Evolutionary conservation across 2,329 filamentous ascomycete species (phyloP), one percentile per base, ranked within the genome.

Genomic region (Dothideomycetidae sp.): DNA sequence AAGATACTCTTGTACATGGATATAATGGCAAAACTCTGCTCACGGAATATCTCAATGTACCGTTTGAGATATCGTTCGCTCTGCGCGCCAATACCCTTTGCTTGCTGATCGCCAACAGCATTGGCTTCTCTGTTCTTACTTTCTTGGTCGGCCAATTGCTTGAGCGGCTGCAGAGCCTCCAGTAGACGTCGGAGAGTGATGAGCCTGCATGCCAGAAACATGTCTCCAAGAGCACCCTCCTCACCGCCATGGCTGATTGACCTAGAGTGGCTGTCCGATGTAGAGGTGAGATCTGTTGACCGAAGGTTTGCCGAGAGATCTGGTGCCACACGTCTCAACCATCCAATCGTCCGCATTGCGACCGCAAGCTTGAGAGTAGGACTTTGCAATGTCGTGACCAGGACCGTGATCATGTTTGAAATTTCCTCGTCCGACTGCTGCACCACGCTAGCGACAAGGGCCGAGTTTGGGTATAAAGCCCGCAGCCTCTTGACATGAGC

Each of bases 11-110:
- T 82, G 58, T 92, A 94, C 70, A 96, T 84, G 41, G 84, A 93
- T 17, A 96, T 75, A 42, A 96, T 93, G 30, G 79, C 81, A 56
- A 98, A 98, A 54, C 83, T 93, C 58, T 98, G 90, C 59, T 98
- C 90, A 36, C 90, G 80, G 56, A 96, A 96, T 17, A 98, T 85
- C 55, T 98, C 90, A 50, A 98, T 82, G 58, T 93, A 98, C 33
- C 86, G 73, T 58, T 96, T 98, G 30, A 98, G 63, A 51, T 85
- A 98, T 36, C 85, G 73, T 57, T 96, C 90, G 1, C 86, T 94
- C 56, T 96, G 90, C 51, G 93, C 85, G 0, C 88, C 88, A 16
- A 10, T 26, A 31, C 10, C n/a, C n/a, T 7, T n/a, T 7, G 29
- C 33, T n/a, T n/a, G n/a, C 13, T 21, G 10, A 21, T 12, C 19